Conservation (phyloP, 106 monocot genomes). For the Acorus gramineus region DNA sequence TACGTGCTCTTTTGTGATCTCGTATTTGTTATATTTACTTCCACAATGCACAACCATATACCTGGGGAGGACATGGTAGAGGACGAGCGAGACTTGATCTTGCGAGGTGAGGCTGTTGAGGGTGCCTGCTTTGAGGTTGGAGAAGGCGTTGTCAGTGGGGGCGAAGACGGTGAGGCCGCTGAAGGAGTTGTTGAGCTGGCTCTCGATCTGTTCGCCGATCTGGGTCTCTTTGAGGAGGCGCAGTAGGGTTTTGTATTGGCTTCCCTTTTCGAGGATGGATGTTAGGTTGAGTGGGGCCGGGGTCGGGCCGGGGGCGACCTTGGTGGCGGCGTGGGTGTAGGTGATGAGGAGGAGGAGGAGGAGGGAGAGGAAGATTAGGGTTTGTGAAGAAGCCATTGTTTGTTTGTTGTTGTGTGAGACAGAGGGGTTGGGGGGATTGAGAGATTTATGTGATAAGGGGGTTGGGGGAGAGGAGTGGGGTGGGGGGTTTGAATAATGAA, state of each 20-base stretch:
- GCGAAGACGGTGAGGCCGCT: constrained; percentile 57
- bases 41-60: too few relatives aligned
- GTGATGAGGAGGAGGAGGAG: neutral
- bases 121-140: constrained; percentile 40
- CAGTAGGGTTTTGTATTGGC: constrained; percentile 41
- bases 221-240: constrained; percentile 41
- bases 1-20: too few relatives aligned
- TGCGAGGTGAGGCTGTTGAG: constrained; percentile 34
- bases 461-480: constrained; percentile 1
- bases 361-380: constrained; percentile 3
- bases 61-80: constrained; percentile 47
- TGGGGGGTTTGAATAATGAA: neutral
- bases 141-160: constrained; percentile 76
- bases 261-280: constrained; percentile 31
- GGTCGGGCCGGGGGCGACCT: neutral
- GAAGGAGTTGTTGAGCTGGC: constrained; percentile 51
- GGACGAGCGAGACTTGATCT: constrained; percentile 34
- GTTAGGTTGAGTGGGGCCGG: constrained; percentile 18
- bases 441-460: neutral
- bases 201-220: constrained; percentile 29
- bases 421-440: constrained; percentile 2
- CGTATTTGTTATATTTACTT: too few relatives aligned
- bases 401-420: neutral
- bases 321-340: too few relatives aligned
- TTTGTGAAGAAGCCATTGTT: too few relatives aligned